Base-by-base conservation (phyloP, 2,329 filamentous ascomycete genomes). In the Aureobasidium sp. region DNA sequence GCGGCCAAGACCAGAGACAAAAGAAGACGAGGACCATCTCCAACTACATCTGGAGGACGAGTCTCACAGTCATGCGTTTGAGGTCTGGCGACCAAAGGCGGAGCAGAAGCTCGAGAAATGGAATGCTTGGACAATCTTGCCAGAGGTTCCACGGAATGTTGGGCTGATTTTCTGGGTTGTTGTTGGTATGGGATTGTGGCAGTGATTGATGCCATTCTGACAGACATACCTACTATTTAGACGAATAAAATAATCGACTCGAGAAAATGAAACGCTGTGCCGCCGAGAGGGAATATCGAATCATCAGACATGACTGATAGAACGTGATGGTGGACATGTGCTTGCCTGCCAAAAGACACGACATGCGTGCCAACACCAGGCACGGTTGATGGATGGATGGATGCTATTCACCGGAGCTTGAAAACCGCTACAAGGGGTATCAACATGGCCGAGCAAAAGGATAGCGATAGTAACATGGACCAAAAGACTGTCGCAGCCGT, bases 1-100 rank as follows among this genome's bases (percentile, higher is more conserved):
- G 3, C 75, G 80, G 62, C 80, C 81, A 13, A 47, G 45, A 43
- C 45, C 35, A 29, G 27, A 59, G 11, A 25, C 10, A 11, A 59
- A 49, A 21, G 17, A 23, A n/a, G 40, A 50, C 11, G 35, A 59
- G 8, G 35, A 59, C 7, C 37, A 43, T 38, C 54, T 46, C 23
- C 54, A 57, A 21, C 4, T 57, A 17, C 40, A 43, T 25, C 13
- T 38, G 23, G 40, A 43, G 19, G 53, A 57, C 4, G 40, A 25
- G 2, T 33, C 53, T 13, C 27, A 38, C 8, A 15, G 10, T 21
- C 9, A 23, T 6, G 33, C 23, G 17, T 59, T 59, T 11, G 55
- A 59, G 15, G 55, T 59, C 35, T 59, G 55, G 55, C 21, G 55
- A 23, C 55, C 55, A n/a, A 59, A 33, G 15, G 17, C 55, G 8